Evolutionary conservation across 306 rosid species (phyloP).

Genomic region (Lathyrus aphaca): DNA sequence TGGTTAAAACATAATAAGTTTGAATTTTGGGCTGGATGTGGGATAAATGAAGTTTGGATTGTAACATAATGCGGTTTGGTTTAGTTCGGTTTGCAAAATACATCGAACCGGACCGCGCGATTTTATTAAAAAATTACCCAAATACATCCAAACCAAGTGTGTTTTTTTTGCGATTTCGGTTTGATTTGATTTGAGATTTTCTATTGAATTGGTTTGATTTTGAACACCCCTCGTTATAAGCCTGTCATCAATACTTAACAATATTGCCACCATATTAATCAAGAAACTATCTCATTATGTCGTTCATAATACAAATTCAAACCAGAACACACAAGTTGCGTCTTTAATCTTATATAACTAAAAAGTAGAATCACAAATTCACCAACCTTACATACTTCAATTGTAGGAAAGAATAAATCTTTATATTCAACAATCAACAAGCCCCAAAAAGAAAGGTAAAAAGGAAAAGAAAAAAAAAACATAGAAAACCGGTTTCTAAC

Average conservation of each 20-base stretch:
- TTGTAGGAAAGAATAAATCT: conserved; percentile 25
- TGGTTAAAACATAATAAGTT: too few relatives aligned
- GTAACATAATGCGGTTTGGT: too few relatives aligned
- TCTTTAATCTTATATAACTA: conserved; percentile 11
- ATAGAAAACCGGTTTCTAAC: background rate
- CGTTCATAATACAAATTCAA: conserved; percentile 20
- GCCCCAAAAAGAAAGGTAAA: background rate
- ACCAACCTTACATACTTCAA: conserved; percentile 37
- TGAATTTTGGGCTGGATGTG: too few relatives aligned
- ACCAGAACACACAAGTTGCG: conserved; percentile 12
- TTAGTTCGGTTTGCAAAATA: too few relatives aligned
- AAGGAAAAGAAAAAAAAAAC: background rate
- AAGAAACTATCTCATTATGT: background rate
- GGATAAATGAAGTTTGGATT: too few relatives aligned
- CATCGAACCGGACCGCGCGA: too few relatives aligned
- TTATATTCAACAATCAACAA: conserved; percentile 36
- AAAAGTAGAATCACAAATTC: conserved; percentile 6
- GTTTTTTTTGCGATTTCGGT: too few relatives aligned
- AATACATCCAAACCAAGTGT: too few relatives aligned
- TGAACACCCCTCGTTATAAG: too few relatives aligned
- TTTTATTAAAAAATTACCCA: too few relatives aligned
- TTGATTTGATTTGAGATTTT: too few relatives aligned
- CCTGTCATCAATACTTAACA: background rate
- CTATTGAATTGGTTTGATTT: too few relatives aligned
- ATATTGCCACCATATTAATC: background rate